These are phyloP conservation scores for Theobroma grandiflorum DNA, from an alignment of 441 rosid genomes.

Conservation along the genomic window DNA sequence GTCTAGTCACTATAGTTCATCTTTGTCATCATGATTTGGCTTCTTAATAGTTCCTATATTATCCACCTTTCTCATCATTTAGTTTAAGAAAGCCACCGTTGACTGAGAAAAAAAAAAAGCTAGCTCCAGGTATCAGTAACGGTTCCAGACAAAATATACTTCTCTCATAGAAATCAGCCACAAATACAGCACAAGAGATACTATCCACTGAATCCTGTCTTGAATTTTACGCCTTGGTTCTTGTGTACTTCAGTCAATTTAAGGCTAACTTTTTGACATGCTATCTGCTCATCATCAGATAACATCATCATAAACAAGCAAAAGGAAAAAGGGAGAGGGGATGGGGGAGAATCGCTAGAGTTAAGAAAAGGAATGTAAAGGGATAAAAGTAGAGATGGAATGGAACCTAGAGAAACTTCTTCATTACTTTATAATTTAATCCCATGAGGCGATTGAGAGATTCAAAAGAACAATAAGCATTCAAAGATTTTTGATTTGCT, in stretches of 20 bases:
- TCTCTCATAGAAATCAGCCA: background rate
- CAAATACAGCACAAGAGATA: background rate
- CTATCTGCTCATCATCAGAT: slow-evolving; percentile 1
- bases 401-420: background rate
- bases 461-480: slow-evolving; percentile 11
- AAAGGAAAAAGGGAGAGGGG: too few relatives aligned
- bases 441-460: background rate
- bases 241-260: background rate
- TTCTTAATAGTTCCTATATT: background rate
- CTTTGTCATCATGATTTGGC: background rate
- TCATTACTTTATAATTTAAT: background rate
- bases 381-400: background rate
- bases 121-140: slow-evolving; percentile 1
- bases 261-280: background rate
- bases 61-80: background rate
- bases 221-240: background rate
- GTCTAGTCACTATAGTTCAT: background rate
- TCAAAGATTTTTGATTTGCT: background rate
- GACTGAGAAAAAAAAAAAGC: too few relatives aligned
- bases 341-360: background rate
- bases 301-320: background rate
- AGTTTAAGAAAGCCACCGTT: background rate
- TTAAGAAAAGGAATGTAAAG: background rate
- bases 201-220: background rate
- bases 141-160: background rate